These are phyloP conservation scores for Phytophthora sp. DNA, from an alignment of 352 stramenopile genomes.

Conservation along the genomic window DNA sequence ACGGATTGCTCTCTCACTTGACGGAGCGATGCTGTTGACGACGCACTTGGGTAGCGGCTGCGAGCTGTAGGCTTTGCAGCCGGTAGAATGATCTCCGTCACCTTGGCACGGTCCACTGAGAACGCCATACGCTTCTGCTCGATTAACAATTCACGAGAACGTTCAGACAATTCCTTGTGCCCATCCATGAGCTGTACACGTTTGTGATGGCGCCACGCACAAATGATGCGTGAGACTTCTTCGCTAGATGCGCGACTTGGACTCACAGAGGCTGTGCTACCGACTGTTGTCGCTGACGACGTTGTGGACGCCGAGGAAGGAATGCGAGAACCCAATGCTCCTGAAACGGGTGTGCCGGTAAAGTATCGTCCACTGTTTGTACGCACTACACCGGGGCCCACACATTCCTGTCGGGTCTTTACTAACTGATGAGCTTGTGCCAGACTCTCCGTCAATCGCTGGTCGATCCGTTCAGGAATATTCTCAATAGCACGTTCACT, in stretches of 20 bases:
- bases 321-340: constrained; percentile 57
- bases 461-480: constrained; percentile 86
- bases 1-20: constrained; percentile 48
- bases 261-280: constrained; percentile 58
- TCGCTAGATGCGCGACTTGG: constrained; percentile 67
- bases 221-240: constrained; percentile 83
- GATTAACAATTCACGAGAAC: constrained; percentile 79
- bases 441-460: constrained; percentile 74
- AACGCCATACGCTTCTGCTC: constrained; percentile 91
- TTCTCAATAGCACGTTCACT: constrained; percentile 87
- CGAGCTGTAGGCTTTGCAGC: constrained; percentile 50
- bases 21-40: constrained; percentile 44
- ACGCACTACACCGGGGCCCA: constrained; percentile 44
- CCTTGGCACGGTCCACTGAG: constrained; percentile 79
- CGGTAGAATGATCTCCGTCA: constrained; percentile 87
- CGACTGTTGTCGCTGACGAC: constrained; percentile 43
- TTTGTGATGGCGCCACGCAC: constrained; percentile 86
- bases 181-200: constrained; percentile 88
- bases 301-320: constrained; percentile 49
- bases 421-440: constrained; percentile 79
- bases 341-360: constrained; percentile 39
- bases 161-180: constrained; percentile 84
- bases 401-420: constrained; percentile 68
- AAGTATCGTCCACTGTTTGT: constrained; percentile 60
- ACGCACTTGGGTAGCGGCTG: constrained; percentile 57